These are phyloP conservation scores for Alternaria sp. DNA, from an alignment of 2,329 filamentous ascomycete species.

Conservation along the genomic window DNA sequence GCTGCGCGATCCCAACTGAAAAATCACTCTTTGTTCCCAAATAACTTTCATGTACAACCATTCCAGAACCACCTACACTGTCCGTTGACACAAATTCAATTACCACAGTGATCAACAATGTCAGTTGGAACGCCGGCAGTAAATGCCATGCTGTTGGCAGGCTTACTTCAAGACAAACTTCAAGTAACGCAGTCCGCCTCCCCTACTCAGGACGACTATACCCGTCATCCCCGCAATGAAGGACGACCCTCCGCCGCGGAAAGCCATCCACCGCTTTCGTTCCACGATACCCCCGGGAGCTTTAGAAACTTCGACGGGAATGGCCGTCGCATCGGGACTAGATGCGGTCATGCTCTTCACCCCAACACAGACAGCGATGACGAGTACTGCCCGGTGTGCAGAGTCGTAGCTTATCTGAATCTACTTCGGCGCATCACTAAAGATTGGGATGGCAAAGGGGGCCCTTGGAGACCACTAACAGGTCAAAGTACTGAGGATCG, in stretches of 20 bases:
- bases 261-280: neutral
- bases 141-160: neutral
- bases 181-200: neutral
- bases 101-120: neutral
- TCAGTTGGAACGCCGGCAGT: neutral
- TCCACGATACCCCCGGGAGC: neutral
- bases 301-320: rapidly evolving
- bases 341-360: rapidly evolving
- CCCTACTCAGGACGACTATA: neutral
- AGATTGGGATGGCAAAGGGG: neutral
- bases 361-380: neutral
- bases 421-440: neutral
- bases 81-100: neutral
- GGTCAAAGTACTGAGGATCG: neutral
- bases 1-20: too few relatives aligned
- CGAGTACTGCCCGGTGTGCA: neutral
- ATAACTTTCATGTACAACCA: neutral
- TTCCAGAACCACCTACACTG: neutral
- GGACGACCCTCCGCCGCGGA: neutral
- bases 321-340: neutral
- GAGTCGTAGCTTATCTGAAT: neutral
- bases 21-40: neutral
- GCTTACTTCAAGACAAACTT: neutral
- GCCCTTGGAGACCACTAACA: neutral
- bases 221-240: neutral